Percentiles rank a stretch among this genome's conserved stretches.
Evolutionary conservation across 768 basidiomycete species (phyloP).

Genomic region (Candolleomyces efflorescens): DNA sequence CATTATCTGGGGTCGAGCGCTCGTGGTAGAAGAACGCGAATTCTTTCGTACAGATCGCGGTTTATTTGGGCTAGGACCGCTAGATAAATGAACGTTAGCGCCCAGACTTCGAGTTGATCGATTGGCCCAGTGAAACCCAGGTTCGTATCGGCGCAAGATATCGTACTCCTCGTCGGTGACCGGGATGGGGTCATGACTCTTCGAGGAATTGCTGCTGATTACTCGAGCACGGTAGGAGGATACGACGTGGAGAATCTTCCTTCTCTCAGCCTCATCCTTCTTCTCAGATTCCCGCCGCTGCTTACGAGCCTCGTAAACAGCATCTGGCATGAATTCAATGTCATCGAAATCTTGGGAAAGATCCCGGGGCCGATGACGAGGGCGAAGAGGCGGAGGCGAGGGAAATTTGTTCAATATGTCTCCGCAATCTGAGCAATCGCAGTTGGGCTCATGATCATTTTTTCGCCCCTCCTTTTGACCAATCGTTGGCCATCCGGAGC

Average conservation of each 20-base stretch:
- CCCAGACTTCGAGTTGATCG: neutral
- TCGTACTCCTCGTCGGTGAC: neutral
- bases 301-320: conserved; percentile 1
- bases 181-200: neutral
- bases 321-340: neutral
- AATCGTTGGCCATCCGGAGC: neutral
- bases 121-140: neutral
- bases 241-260: neutral
- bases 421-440: neutral
- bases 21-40: neutral
- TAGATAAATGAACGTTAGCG: neutral
- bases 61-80: neutral
- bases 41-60: neutral
- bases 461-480: neutral
- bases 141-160: neutral
- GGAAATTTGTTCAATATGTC: neutral
- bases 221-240: neutral
- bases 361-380: neutral
- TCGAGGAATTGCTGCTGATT: neutral
- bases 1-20: neutral
- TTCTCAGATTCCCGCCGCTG: neutral
- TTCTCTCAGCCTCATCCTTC: neutral
- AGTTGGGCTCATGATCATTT: neutral
- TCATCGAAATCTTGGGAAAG: conserved; percentile 1
- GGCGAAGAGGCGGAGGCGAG: neutral